Evolutionary conservation across 1,284 basidiomycete species (phyloP).

Genomic region (Apiotrichum akiyoshidainum): DNA sequence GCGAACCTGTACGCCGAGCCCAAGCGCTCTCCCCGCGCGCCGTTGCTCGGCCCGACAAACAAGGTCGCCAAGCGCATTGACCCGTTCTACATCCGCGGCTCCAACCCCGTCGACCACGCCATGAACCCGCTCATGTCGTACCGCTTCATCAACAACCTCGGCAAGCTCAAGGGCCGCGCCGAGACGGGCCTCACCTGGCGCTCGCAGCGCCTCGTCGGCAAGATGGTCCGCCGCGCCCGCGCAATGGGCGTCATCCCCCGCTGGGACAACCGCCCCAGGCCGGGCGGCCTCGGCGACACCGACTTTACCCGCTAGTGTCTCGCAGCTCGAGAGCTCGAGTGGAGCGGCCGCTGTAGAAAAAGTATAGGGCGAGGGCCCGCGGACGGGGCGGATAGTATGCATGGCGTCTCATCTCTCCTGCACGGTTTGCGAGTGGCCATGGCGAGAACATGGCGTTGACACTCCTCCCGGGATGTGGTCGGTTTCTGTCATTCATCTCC

Average conservation of each 20-base stretch:
- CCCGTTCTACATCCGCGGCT: slow-evolving; percentile 41
- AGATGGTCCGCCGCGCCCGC: slow-evolving; percentile 85
- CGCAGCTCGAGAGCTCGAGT: background rate
- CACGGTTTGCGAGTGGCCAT: no score
- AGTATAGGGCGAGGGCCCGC: background rate
- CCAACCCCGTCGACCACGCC: slow-evolving; percentile 38
- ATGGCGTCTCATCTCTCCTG: slow-evolving; percentile 3
- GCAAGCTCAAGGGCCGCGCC: slow-evolving; percentile 71
- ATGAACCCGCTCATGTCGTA: slow-evolving; percentile 66
- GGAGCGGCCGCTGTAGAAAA: background rate
- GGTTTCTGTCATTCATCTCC: no score
- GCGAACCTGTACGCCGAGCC: slow-evolving; percentile 19
- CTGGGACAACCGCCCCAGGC: slow-evolving; percentile 32
- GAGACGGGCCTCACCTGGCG: slow-evolving; percentile 74
- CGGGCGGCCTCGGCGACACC: slow-evolving; percentile 23
- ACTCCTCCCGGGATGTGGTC: no score
- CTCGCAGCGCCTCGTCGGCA: slow-evolving; percentile 75
- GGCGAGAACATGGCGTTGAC: no score
- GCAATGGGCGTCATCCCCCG: slow-evolving; percentile 83
- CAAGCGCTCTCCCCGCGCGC: slow-evolving; percentile 15
- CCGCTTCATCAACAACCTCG: slow-evolving; percentile 75
- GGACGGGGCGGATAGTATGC: slow-evolving; percentile 4
- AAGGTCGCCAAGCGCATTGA: slow-evolving; percentile 38
- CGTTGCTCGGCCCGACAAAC: slow-evolving; percentile 41
- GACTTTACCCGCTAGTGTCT: background rate